Evolutionary conservation across 1,284 basidiomycete genomes (phyloP), one percentile per base, ranked within the genome.

Genomic region (Pseudozyma pruni): DNA sequence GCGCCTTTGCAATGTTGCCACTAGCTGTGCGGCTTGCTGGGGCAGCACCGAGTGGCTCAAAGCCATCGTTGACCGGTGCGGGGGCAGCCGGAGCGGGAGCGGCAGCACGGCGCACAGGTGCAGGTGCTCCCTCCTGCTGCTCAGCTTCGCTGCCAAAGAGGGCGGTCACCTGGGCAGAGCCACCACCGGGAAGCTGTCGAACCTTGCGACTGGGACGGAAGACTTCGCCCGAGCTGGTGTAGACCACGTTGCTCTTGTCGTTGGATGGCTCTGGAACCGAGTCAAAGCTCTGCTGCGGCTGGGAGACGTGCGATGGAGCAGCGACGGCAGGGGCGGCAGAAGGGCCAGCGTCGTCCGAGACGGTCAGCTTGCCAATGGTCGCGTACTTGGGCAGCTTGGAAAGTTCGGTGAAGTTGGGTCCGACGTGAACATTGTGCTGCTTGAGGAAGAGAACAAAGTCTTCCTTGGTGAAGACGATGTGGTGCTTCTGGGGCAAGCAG

Each of bases 381-480:
- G 76, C 74, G 33, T 62, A 74, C 71, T 68, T 76, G 33, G 77
- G 77, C 54, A 79, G 42, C 47, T 49, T 53, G 47, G 57, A 56
- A 11, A 79, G 60, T 63, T 79, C 76, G 38, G 67, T 74, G 31
- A 62, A 77, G 51, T 75, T 75, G 38, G 77, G 68, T 8, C 68
- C 71, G 31, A 79, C 77, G 17, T 74, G 63, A 20, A 79, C 57
- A 19, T 66, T 60, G 43, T 78, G 68, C 51, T 74, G 69, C 68
- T 78, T 78, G 69, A 78, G 71, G 38, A 76, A 79, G 43, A 37
- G 14, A 49, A 79, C 48, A 42, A 79, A 68, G 48, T 57, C 56
- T 16, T 57, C 66, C 53, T 78, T 78, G 34, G 77, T 76, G 43
- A 79, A 79, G 50, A 78, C 72, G 39, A 79, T 76, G 60, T 59